Conservation (phyloP, 805 yeast species). For the Blastobotrys americana region DNA sequence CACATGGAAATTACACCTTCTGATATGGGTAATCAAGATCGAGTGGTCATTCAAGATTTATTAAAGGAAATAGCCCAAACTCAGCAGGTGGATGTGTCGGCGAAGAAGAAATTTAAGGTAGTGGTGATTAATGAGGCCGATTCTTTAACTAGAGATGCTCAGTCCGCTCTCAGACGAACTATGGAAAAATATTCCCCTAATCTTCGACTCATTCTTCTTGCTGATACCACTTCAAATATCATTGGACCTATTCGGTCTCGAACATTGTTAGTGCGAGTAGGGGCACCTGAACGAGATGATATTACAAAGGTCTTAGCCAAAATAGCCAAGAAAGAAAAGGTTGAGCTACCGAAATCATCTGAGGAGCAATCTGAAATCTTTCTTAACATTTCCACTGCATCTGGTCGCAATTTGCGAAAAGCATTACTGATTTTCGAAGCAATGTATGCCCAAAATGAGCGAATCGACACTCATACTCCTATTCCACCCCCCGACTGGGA, state of each 20-base stretch:
- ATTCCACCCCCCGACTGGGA: slow-evolving; percentile 84
- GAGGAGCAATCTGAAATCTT: slow-evolving; percentile 41
- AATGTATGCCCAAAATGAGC: slow-evolving; percentile 35
- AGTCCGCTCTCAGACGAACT: slow-evolving; percentile 89
- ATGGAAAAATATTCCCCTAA: slow-evolving; percentile 92
- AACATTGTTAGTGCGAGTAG: slow-evolving; percentile 77
- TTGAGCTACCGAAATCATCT: slow-evolving; percentile 32
- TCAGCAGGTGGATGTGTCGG: slow-evolving; percentile 80
- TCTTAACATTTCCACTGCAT: slow-evolving; percentile 43
- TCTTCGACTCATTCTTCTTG: slow-evolving; percentile 73
- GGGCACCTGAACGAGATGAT: slow-evolving; percentile 66
- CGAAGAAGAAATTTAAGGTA: slow-evolving; percentile 39
- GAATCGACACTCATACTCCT: slow-evolving; percentile 35
- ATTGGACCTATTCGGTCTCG: slow-evolving; percentile 93
- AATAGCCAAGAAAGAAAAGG: slow-evolving; percentile 52
- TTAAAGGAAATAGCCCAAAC: slow-evolving; percentile 92
- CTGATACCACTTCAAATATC: slow-evolving; percentile 85
- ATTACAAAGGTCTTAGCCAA: slow-evolving; percentile 46
- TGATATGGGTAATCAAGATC: slow-evolving; percentile 93
- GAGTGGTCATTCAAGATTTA: slow-evolving; percentile 90
- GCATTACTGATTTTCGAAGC: slow-evolving; percentile 79
- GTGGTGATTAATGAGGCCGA: slow-evolving; percentile 86
- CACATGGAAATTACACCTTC: slow-evolving; percentile 95
- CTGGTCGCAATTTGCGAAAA: slow-evolving; percentile 69
- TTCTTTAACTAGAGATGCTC: slow-evolving; percentile 83